phyloP scores from a whole-genome alignment of 2,329 filamentous ascomycete genomes.

The Sphaceloma murrayae region DNA sequence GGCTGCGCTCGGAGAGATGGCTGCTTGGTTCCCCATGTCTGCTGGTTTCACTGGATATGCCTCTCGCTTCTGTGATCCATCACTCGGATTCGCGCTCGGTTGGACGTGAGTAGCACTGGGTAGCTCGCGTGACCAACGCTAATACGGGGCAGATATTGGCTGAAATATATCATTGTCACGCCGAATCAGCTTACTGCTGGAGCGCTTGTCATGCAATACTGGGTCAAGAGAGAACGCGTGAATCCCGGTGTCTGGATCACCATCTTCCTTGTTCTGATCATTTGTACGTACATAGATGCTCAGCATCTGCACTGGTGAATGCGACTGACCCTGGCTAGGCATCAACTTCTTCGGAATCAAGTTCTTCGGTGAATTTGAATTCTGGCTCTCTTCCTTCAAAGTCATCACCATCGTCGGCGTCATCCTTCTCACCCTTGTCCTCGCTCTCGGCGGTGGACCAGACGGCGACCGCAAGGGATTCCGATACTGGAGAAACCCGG shows the following conservation, averaged over 20 bases:
- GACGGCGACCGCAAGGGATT: constrained; percentile 35
- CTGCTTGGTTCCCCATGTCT: constrained; percentile 66
- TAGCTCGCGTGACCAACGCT: no score
- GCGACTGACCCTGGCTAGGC: no score
- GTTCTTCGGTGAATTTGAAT: constrained; percentile 42
- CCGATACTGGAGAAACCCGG: constrained; percentile 37
- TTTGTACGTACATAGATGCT: no score
- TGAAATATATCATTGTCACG: constrained; percentile 75
- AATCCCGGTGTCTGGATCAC: constrained; percentile 76
- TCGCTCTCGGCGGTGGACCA: constrained; percentile 37
- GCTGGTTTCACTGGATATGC: constrained; percentile 77
- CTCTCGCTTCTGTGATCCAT: constrained; percentile 67
- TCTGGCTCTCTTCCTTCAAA: constrained; percentile 41
- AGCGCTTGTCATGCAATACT: constrained; percentile 70
- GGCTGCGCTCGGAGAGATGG: constrained; percentile 76
- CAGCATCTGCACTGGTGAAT: no score
- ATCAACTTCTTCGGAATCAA: constrained; percentile 27
- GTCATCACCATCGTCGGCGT: constrained; percentile 38
- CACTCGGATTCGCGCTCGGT: constrained; percentile 68
- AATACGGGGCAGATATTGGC: constrained; percentile 48
- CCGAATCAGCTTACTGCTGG: constrained; percentile 76
- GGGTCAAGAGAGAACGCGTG: constrained; percentile 55
- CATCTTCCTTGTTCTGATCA: constrained; percentile 38
- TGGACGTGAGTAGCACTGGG: constrained; percentile 38
- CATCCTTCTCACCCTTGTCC: constrained; percentile 37